Conservation (phyloP, 2,329 filamentous ascomycete genomes). For the Cladosporium sphaerospermum region DNA sequence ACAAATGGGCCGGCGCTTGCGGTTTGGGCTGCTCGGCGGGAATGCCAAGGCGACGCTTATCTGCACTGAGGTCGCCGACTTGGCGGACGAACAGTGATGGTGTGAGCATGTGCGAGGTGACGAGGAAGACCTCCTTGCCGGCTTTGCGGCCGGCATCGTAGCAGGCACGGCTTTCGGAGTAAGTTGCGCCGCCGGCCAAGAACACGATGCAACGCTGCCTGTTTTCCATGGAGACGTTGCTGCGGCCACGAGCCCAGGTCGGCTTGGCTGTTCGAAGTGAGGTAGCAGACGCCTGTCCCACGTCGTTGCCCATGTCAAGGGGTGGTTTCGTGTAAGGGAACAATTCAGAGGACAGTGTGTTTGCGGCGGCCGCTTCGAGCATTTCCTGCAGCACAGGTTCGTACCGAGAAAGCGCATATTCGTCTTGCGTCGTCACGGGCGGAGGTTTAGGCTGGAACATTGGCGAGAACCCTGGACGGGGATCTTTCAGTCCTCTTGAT, state of each 20-base stretch:
- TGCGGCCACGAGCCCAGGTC: slow-evolving; percentile 84
- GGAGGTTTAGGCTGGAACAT: slow-evolving; percentile 65
- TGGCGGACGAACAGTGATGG: slow-evolving; percentile 78
- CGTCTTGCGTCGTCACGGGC: slow-evolving; percentile 53
- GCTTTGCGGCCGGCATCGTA: slow-evolving; percentile 74
- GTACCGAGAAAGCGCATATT: slow-evolving; percentile 81
- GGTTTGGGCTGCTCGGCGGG: slow-evolving; percentile 73
- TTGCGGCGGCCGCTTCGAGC: slow-evolving; percentile 59
- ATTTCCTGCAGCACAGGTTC: slow-evolving; percentile 76
- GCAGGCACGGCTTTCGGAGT: slow-evolving; percentile 80
- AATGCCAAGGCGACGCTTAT: slow-evolving; percentile 69
- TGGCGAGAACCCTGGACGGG: slow-evolving; percentile 56
- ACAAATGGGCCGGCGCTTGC: slow-evolving; percentile 79
- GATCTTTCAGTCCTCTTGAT: slow-evolving; percentile 69
- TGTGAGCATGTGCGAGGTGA: slow-evolving; percentile 87
- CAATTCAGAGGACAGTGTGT: slow-evolving; percentile 36
- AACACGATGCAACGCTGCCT: slow-evolving; percentile 88
- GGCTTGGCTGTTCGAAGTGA: slow-evolving; percentile 88
- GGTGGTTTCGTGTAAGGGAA: slow-evolving; percentile 50
- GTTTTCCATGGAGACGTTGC: slow-evolving; percentile 61
- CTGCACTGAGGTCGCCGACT: slow-evolving; percentile 68
- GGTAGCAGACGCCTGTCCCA: slow-evolving; percentile 43
- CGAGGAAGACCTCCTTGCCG: slow-evolving; percentile 77
- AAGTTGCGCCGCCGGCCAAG: slow-evolving; percentile 91
- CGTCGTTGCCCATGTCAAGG: slow-evolving; percentile 54